Evolutionary conservation across 2,329 filamentous ascomycete genomes (phyloP).

Genomic region (Alternaria brassicae): DNA sequence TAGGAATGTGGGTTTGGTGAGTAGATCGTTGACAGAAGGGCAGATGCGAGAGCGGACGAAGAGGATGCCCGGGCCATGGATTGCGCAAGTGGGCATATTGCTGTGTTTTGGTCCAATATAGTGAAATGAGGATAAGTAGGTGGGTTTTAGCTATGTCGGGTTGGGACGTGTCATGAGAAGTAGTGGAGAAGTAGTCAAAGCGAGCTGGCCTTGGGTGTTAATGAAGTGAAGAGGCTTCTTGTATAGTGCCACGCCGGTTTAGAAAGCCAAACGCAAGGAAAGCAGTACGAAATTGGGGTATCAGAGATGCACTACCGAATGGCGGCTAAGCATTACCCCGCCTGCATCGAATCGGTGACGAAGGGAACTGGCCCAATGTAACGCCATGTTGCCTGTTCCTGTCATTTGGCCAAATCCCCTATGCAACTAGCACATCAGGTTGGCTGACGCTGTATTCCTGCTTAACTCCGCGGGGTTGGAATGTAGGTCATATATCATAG

Average conservation of each 20-base stretch:
- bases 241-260: background rate
- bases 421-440: background rate
- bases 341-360: background rate
- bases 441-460: background rate
- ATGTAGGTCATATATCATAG: conserved; percentile 25
- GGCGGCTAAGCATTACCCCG: background rate
- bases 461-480: background rate
- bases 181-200: background rate
- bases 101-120: background rate
- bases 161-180: background rate
- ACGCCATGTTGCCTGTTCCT: background rate
- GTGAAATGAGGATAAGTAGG: background rate
- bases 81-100: background rate
- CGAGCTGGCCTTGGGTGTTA: background rate
- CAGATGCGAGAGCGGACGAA: conserved; percentile 25
- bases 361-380: background rate
- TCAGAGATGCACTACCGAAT: conserved; percentile 6
- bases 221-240: background rate
- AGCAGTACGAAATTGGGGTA: background rate
- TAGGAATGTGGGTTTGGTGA: conserved; percentile 42
- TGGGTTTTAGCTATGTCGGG: background rate
- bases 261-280: background rate
- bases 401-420: no score
- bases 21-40: conserved; percentile 38
- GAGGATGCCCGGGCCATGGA: conserved; percentile 23